A percentile compares a stretch with the other conserved stretches of the same genome.
Conservation (phyloP, 306 rosid species). For the Cicer pinnatifidum region DNA sequence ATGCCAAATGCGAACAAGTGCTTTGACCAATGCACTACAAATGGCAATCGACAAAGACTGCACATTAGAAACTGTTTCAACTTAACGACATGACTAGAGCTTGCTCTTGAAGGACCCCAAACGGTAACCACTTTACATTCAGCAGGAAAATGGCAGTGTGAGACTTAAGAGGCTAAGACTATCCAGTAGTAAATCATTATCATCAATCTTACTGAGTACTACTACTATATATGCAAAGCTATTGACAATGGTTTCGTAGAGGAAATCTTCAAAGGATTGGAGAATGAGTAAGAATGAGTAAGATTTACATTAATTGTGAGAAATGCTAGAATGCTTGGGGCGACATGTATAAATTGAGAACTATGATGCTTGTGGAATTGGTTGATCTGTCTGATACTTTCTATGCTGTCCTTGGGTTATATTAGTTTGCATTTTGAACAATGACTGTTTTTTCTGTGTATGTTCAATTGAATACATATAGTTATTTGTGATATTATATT, state of each 20-base stretch:
- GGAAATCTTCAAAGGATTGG: background rate
- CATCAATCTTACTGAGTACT: background rate
- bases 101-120: conserved; percentile 2
- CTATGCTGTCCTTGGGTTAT: background rate
- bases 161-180: background rate
- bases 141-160: background rate
- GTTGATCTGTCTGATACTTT: conserved; percentile 27
- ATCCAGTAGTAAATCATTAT: background rate
- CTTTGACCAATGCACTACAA: background rate
- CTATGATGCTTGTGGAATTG: background rate
- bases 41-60: background rate
- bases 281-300: background rate
- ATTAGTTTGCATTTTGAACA: background rate
- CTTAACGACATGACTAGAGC: background rate
- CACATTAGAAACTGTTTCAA: background rate
- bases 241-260: background rate
- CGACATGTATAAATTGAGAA: conserved; percentile 1
- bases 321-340: conserved; percentile 13
- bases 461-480: background rate
- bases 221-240: background rate
- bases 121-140: background rate
- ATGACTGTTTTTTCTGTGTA: background rate
- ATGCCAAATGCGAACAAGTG: background rate
- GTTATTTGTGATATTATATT: background rate
- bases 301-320: conserved; percentile 8